phyloP scores from a whole-genome alignment of 1,139 yeast species.

The Debaryomycetaceae sp. region DNA sequence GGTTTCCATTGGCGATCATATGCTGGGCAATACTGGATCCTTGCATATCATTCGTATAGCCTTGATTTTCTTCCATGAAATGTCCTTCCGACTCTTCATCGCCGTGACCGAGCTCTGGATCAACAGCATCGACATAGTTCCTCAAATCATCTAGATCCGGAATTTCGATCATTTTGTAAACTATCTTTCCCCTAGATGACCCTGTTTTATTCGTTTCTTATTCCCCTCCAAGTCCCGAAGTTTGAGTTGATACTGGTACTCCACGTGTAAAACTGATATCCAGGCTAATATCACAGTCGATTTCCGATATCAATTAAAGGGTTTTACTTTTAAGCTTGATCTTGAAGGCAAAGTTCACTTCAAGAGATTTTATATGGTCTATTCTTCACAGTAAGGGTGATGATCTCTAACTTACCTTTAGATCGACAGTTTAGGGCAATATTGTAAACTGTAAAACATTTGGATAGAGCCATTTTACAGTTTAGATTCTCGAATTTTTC shows the following conservation, averaged over 20 bases:
- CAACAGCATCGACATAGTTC: conserved; percentile 4
- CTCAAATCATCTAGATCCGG: conserved; percentile 35
- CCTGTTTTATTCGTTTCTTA: neutral
- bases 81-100: neutral
- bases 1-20: neutral
- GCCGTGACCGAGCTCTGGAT: conserved; percentile 1
- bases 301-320: too few species aligned
- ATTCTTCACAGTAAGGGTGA: too few species aligned
- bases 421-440: neutral
- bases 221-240: neutral
- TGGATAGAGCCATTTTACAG: conserved; percentile 1
- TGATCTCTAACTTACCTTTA: neutral
- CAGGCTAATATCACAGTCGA: too few species aligned
- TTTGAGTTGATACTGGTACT: neutral
- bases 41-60: neutral
- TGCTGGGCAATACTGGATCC: neutral
- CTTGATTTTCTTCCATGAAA: neutral
- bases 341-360: too few species aligned
- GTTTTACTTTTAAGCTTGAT: too few species aligned
- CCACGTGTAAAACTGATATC: neutral
- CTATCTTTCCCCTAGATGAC: neutral
- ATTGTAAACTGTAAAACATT: neutral
- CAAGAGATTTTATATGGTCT: too few species aligned
- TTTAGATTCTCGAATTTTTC: conserved; percentile 2
- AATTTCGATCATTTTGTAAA: conserved; percentile 33